Evolutionary conservation across 805 yeast species (phyloP).

Genomic region (Priceomyces melissophilus): DNA sequence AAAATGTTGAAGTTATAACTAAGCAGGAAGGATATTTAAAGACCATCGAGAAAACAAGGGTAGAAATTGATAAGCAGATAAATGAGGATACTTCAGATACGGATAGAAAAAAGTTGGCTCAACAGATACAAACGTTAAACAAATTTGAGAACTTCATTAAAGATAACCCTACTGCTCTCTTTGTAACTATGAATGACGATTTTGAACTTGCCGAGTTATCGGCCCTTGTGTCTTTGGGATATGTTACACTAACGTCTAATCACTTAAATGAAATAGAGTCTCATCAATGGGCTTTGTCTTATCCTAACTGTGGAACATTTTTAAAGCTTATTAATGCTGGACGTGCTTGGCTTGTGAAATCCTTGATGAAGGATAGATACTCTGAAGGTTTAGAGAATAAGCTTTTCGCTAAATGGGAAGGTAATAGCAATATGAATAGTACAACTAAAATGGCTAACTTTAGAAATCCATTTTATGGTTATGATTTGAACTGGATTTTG

Average conservation of each 20-base stretch:
- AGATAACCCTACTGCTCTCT: conserved; percentile 26
- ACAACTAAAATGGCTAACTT: conserved; percentile 34
- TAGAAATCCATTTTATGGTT: conserved; percentile 48
- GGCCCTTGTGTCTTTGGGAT: conserved; percentile 38
- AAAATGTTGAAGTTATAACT: conserved; percentile 37
- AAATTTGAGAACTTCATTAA: conserved; percentile 21
- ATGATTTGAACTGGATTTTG: conserved; percentile 47
- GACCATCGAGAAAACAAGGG: conserved; percentile 14
- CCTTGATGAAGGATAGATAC: conserved; percentile 32
- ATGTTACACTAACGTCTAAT: conserved; percentile 43
- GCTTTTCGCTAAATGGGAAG: conserved; percentile 45
- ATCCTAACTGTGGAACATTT: conserved; percentile 51
- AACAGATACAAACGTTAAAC: conserved; percentile 12
- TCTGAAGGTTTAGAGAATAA: conserved; percentile 44
- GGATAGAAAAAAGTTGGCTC: conserved; percentile 8
- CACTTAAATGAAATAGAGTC: conserved; percentile 40
- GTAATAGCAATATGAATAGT: conserved; percentile 20
- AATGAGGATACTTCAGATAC: not conserved
- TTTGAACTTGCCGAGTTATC: conserved; percentile 26
- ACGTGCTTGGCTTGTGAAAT: conserved; percentile 40
- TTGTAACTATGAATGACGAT: conserved; percentile 17
- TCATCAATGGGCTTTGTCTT: conserved; percentile 39
- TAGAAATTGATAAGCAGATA: conserved; percentile 5
- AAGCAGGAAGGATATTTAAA: conserved; percentile 20
- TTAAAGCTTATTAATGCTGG: conserved; percentile 44